These are phyloP conservation scores for Pichia inconspicua DNA, from an alignment of 1,139 yeast genomes.

Conservation along the genomic window DNA sequence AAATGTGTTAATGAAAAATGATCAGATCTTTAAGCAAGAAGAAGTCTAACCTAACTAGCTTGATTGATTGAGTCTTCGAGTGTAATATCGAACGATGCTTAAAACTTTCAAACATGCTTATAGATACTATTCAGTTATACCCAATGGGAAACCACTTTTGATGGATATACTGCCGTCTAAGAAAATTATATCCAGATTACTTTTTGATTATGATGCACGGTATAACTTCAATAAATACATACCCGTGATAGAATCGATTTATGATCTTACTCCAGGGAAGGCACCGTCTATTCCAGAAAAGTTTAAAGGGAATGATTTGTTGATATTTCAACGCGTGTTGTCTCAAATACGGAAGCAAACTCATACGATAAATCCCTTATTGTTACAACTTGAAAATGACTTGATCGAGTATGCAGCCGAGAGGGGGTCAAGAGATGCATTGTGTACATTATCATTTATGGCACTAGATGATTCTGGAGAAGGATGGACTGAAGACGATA, in stretches of 20 bases:
- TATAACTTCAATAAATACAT: conserved; percentile 46
- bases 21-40: not conserved
- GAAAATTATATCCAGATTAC: conserved; percentile 46
- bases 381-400: conserved; percentile 58
- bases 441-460: conserved; percentile 61
- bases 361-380: conserved; percentile 46
- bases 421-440: conserved; percentile 73
- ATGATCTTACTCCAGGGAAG: conserved; percentile 30
- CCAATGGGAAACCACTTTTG: conserved; percentile 35
- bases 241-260: conserved; percentile 45
- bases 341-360: conserved; percentile 56
- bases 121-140: conserved; percentile 9
- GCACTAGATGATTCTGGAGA: conserved; percentile 34
- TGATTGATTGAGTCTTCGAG: too few species aligned
- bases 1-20: not conserved
- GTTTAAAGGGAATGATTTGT: conserved; percentile 45
- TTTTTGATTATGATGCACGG: conserved; percentile 60
- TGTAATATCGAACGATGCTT: not conserved
- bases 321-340: conserved; percentile 61
- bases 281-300: conserved; percentile 23
- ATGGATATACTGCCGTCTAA: conserved; percentile 50
- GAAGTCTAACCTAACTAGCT: too few species aligned
- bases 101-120: not conserved
- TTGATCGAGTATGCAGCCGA: conserved; percentile 79
- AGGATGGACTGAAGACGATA: conserved; percentile 25